Base-by-base conservation (phyloP, 805 yeast species). In the Lipomyces spencermartinsiae region DNA sequence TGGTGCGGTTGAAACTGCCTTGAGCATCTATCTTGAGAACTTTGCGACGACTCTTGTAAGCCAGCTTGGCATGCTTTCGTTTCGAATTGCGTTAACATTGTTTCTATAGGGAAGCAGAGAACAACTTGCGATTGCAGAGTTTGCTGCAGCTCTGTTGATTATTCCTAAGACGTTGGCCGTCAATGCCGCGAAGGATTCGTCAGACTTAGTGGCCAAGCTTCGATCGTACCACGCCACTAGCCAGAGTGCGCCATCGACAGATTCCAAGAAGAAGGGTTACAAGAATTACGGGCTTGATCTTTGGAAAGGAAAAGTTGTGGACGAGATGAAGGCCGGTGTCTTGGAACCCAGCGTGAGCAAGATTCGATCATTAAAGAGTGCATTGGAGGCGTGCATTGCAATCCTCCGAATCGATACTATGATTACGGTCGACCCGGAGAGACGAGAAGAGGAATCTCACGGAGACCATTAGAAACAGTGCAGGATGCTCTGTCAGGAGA, bases 1-100 rank as follows among this genome's bases (percentile, higher is more conserved):
- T 73, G 99, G 99, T 69, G 96, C 97, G n/a, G 99, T 95, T 46
- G 99, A 95, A 81, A 85, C 97, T 62, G 98, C 98, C 1, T 85
- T 95, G 77, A 93, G 93, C 82, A 93, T 95, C 63, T 95, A 92
- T 79, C 83, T 95, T 78, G 99, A 95, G 80, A 94, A 92, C 78
- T 95, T 95, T 80, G 99, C 99, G 61, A 95, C 98, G 8, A 93
- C 98, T 0, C 94, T 95, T 62, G 68, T 65, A 65, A 29, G 65
- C 6, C 5, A 16, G 22, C 22, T 25, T n/a, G 9, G 1, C 62
- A 14, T n/a, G 35, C 29, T 62, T 9, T 16, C n/a, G 34, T 31
- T 34, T 9, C 51, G 34, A 3, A 34, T 43, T 46, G 39, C 34
- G 46, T 10, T 54, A 25, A 43, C 34, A 12, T 7, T 46, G 29